phyloP scores from a whole-genome alignment of 257 asterid genomes.

The Penstemon eatonii region DNA sequence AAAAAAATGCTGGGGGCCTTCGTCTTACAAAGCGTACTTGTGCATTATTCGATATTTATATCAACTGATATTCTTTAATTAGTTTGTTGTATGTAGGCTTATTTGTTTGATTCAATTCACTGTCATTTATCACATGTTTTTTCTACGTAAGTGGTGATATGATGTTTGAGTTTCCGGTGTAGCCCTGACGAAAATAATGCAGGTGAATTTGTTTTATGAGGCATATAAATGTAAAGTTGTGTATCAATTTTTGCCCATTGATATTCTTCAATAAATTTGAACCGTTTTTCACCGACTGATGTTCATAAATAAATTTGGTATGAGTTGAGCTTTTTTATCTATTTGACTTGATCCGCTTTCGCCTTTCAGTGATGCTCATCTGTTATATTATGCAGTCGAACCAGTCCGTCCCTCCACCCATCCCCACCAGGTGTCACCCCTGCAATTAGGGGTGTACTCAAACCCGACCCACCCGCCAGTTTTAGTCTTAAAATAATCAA shows the following conservation, averaged over 20 bases:
- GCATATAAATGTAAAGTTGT: neutral
- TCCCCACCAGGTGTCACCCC: no score
- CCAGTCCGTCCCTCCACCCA: no score
- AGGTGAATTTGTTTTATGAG: neutral
- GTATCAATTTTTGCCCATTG: neutral
- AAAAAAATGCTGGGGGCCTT: conserved; percentile 13
- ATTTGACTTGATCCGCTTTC: no score
- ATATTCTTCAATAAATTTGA: no score
- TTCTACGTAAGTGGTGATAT: conserved; percentile 13
- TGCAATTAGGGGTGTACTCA: no score
- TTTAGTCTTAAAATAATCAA: no score
- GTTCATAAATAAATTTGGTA: no score
- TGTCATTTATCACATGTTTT: neutral
- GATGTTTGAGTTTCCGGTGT: neutral
- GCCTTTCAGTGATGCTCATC: no score
- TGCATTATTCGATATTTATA: conserved; percentile 23
- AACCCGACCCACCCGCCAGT: no score
- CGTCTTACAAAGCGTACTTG: conserved; percentile 9
- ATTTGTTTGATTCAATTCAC: conserved; percentile 8
- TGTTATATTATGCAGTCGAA: no score
- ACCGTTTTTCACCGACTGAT: no score
- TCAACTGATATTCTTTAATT: conserved; percentile 8
- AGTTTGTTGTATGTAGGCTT: conserved; percentile 20
- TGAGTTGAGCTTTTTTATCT: no score
- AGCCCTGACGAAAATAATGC: neutral